Conservation (phyloP, 192 early-diverging fungal species). For the Spinellus fusiger region DNA sequence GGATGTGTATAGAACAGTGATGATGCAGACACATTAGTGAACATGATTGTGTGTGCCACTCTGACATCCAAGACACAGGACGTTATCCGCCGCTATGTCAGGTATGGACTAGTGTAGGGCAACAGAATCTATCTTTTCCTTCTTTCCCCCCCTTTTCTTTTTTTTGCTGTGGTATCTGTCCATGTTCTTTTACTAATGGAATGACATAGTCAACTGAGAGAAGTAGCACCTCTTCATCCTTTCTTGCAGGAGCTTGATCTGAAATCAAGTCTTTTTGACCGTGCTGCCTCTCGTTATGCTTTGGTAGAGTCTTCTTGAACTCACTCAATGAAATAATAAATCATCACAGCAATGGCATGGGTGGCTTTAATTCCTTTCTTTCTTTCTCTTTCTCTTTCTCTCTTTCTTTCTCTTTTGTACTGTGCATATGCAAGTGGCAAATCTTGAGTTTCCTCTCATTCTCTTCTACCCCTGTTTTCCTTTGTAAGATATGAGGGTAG, state of each 20-base stretch:
- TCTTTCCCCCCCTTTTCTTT: neutral
- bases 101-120: too few relatives aligned
- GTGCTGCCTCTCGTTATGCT: slow-evolving; percentile 47
- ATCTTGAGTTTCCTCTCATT: too few relatives aligned
- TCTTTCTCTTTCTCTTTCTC: too few relatives aligned
- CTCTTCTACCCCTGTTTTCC: too few relatives aligned
- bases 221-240: slow-evolving; percentile 70
- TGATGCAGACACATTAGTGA: slow-evolving; percentile 83
- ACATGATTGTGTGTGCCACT: slow-evolving; percentile 72
- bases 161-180: too few relatives aligned
- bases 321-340: neutral
- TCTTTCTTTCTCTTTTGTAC: too few relatives aligned
- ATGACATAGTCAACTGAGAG: slow-evolving; percentile 54
- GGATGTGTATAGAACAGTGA: slow-evolving; percentile 42
- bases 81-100: slow-evolving; percentile 54
- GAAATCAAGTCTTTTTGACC: slow-evolving; percentile 83
- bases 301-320: slow-evolving; percentile 17
- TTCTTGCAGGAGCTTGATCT: slow-evolving; percentile 70
- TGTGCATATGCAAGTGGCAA: too few relatives aligned
- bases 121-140: neutral
- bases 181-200: too few relatives aligned
- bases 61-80: slow-evolving; percentile 65
- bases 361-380: too few relatives aligned
- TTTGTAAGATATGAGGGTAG: too few relatives aligned
- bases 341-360: too few relatives aligned